phyloP scores from a whole-genome alignment of 371 early-diverging fungal species.

The Zopfochytrium polystomum region DNA sequence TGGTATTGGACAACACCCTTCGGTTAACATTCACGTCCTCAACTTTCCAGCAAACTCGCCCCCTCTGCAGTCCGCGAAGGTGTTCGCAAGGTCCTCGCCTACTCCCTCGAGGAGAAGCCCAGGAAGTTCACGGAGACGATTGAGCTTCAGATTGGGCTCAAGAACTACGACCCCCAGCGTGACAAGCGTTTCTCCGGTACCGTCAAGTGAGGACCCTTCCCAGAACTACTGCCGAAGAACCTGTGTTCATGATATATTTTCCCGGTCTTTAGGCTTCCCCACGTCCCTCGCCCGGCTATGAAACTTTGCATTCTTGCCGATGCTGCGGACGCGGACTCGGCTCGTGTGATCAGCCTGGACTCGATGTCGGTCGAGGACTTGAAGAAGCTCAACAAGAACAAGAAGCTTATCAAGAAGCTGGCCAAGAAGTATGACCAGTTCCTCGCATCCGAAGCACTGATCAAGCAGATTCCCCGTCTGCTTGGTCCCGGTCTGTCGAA shows the following conservation, averaged over 20 bases:
- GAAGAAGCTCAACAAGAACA: slow-evolving; percentile 99
- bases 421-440: slow-evolving; percentile 92
- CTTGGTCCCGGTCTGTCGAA: slow-evolving; percentile 94
- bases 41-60: slow-evolving; percentile 72
- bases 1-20: too few relatives aligned
- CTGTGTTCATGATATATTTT: not conserved
- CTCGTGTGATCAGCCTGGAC: slow-evolving; percentile 89
- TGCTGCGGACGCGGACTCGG: slow-evolving; percentile 92
- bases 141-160: slow-evolving; percentile 97
- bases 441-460: slow-evolving; percentile 94
- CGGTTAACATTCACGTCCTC: not conserved
- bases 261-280: slow-evolving; percentile 69
- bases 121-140: slow-evolving; percentile 95
- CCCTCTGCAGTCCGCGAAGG: slow-evolving; percentile 85
- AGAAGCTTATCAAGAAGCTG: slow-evolving; percentile 98
- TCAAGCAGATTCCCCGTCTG: slow-evolving; percentile 98
- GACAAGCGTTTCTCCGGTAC: slow-evolving; percentile 99
- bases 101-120: slow-evolving; percentile 76
- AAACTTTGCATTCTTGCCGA: slow-evolving; percentile 96
- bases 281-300: slow-evolving; percentile 89
- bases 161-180: slow-evolving; percentile 99
- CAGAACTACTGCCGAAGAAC: not conserved
- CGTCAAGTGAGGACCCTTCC: slow-evolving; percentile 56
- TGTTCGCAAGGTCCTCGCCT: slow-evolving; percentile 63
- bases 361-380: slow-evolving; percentile 96